Evolutionary conservation across 768 basidiomycete genomes (phyloP), one percentile per base, ranked within the genome.

Genomic region (Leccinum subgranulosum): DNA sequence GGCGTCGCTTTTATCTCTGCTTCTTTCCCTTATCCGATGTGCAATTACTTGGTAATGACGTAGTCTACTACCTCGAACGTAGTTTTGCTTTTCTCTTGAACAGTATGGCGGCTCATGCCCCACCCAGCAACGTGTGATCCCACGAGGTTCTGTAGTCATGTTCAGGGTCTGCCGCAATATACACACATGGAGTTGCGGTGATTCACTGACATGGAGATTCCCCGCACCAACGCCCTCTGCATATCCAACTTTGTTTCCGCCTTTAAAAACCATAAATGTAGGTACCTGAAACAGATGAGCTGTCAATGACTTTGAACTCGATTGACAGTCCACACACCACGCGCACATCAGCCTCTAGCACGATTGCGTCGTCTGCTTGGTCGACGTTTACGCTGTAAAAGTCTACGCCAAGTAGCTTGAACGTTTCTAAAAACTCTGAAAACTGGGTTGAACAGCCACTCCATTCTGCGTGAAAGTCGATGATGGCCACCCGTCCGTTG

Each of bases 331-430:
- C 28, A 57, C 86, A 36, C 68, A 88, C 87, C 53, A 84, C 85
- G 57, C 82, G 77, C 56, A 89, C 75, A 41, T 81, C 81, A 51
- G 80, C 82, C 70, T 87, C 85, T 57, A 81, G 70, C 1, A 81
- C 66, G 51, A 88, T 81, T 0, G 79, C 77, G 4, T 66, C 58
- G 4, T 66, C 58, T 53, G 81, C 80, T 36, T 75, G 76, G 63
- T 93, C 90, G 29, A 90, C 81, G 60, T 93, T 83, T 55, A 91
- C 84, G 68, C 87, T 88, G 78, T 85, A 88, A 69, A 89, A 87
- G 17, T 78, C 76, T 54, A 87, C 67, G 12, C 67, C 73, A 3
- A 70, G 59, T 53, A 63, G 66, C 21, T 70, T 67, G 6, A 63
- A 61, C 11, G 65, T 45, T 6, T 71, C 67, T 5, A 65, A 57